phyloP scores from a whole-genome alignment of 495 filamentous ascomycete species.

The Talaromyces trachyspermus region DNA sequence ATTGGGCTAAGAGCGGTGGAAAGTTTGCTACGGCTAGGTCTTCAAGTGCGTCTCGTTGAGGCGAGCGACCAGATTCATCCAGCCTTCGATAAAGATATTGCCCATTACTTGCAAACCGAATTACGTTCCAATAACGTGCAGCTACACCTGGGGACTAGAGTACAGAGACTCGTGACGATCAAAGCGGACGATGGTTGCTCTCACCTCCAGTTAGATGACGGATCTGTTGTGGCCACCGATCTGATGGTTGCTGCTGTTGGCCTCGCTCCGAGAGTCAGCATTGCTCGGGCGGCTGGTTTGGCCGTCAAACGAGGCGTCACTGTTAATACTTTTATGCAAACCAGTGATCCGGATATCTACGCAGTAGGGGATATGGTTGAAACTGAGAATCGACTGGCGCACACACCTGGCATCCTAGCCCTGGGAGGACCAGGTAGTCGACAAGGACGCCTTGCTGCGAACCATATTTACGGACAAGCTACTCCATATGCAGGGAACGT shows the following conservation, averaged over 20 bases:
- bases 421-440: constrained; percentile 1
- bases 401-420: not conserved
- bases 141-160: not conserved
- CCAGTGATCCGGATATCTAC: not conserved
- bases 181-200: not conserved
- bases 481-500: constrained; percentile 1
- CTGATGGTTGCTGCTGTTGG: not conserved
- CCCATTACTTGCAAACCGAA: not conserved
- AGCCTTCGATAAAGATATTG: not conserved
- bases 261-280: not conserved
- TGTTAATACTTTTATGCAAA: not conserved
- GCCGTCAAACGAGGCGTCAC: not conserved
- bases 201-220: not conserved
- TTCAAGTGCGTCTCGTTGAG: not conserved
- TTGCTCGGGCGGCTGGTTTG: not conserved
- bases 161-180: not conserved
- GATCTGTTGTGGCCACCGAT: not conserved
- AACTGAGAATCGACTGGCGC: not conserved
- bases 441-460: constrained; percentile 3
- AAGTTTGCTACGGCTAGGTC: not conserved
- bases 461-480: constrained; percentile 1
- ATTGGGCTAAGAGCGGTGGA: not conserved
- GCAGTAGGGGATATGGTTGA: not conserved
- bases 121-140: not conserved
- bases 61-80: not conserved